phyloP scores from a whole-genome alignment of 1,284 basidiomycete species.

The Ustilago hordei region DNA sequence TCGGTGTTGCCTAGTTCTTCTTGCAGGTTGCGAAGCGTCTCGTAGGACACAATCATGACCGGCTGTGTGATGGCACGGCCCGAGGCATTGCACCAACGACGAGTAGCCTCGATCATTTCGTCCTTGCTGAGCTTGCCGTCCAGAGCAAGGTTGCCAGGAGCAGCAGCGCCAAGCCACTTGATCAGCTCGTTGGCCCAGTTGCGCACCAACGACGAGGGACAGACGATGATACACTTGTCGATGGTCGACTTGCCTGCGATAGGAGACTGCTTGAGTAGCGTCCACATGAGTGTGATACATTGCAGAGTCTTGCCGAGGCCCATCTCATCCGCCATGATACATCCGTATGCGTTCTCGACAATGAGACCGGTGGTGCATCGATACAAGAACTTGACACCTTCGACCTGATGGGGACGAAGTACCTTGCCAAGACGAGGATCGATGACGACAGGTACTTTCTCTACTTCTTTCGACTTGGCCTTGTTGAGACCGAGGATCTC shows the following conservation, averaged over 20 bases:
- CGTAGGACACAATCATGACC: conserved; percentile 99
- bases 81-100: conserved; percentile 63
- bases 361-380: conserved; percentile 93
- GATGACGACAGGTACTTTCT: conserved; percentile 96
- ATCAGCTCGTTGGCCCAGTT: conserved; percentile 97
- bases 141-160: conserved; percentile 64
- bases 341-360: conserved; percentile 91
- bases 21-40: conserved; percentile 78
- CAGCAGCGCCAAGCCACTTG: conserved; percentile 66
- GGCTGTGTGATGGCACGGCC: conserved; percentile 65
- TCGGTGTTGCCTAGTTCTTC: conserved; percentile 70
- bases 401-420: conserved; percentile 65
- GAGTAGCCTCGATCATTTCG: conserved; percentile 64
- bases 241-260: conserved; percentile 85
- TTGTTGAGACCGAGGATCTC: conserved; percentile 78
- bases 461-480: conserved; percentile 58
- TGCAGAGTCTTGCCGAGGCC: conserved; percentile 89
- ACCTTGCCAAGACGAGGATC: conserved; percentile 85
- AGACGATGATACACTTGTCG: conserved; percentile 97
- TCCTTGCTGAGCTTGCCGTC: conserved; percentile 68
- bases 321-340: conserved; percentile 99
- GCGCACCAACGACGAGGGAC: conserved; percentile 94
- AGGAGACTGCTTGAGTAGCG: conserved; percentile 95
- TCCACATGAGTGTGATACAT: conserved; percentile 96
- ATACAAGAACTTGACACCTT: conserved; percentile 95